Percentiles rank a stretch among this genome's conserved stretches.
phyloP scores from a whole-genome alignment of 2,329 filamentous ascomycete genomes.

The Trematosphaeria pertusa region DNA sequence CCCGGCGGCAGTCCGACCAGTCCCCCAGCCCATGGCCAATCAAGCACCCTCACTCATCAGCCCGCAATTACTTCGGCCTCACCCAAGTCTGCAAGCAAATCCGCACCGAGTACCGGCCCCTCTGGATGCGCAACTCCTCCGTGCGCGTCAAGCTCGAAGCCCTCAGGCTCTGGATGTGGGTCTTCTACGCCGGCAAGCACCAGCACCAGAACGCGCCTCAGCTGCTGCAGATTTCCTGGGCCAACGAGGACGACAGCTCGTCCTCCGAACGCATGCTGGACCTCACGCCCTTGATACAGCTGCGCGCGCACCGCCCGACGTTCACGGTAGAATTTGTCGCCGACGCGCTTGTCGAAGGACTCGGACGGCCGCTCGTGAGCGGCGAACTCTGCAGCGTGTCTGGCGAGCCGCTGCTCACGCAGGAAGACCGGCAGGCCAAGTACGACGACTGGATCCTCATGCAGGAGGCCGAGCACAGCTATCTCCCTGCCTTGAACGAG shows the following conservation, averaged over 20 bases:
- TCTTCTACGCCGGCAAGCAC: slow-evolving; percentile 3
- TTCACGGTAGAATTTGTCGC: slow-evolving; percentile 8
- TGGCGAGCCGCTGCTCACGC: no score
- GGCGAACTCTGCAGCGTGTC: background rate
- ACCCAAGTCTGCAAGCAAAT: slow-evolving; percentile 10
- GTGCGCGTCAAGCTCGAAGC: background rate
- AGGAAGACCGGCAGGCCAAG: background rate
- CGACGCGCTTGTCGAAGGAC: slow-evolving; percentile 4
- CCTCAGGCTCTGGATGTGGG: background rate
- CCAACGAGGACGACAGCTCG: slow-evolving; percentile 2
- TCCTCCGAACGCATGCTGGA: slow-evolving; percentile 1
- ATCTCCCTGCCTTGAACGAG: slow-evolving; percentile 7
- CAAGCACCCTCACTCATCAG: background rate
- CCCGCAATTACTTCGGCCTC: slow-evolving; percentile 6
- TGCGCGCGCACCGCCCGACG: slow-evolving; percentile 5
- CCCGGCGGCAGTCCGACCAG: background rate
- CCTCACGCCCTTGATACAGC: slow-evolving; percentile 2
- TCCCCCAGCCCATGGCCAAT: slow-evolving; percentile 1
- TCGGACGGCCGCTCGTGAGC: background rate
- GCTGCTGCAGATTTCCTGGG: slow-evolving; percentile 3
- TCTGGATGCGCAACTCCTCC: slow-evolving; percentile 7
- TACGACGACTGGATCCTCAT: background rate
- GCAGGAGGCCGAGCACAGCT: slow-evolving; percentile 2
- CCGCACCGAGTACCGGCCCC: slow-evolving; percentile 7
- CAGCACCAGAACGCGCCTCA: background rate